A percentile compares a stretch with the other conserved stretches of the same genome.
Conservation (phyloP, 768 basidiomycete genomes). For the Floccularia luteovirens region DNA sequence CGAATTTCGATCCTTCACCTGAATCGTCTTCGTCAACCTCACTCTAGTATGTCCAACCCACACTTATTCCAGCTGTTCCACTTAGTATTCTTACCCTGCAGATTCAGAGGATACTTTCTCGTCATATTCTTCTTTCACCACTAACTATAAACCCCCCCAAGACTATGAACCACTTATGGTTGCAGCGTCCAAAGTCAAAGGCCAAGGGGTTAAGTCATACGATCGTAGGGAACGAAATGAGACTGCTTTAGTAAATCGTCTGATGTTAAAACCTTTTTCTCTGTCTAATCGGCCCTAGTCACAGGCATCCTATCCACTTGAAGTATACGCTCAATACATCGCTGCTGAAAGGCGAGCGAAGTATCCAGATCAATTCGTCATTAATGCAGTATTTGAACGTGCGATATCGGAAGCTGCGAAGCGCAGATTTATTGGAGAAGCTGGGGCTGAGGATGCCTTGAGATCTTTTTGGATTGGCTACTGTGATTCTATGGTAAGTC, state of each 20-base stretch:
- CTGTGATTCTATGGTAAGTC: slow-evolving; percentile 57
- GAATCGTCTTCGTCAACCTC: slow-evolving; percentile 67
- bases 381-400: slow-evolving; percentile 62
- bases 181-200: slow-evolving; percentile 65
- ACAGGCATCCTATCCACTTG: slow-evolving; percentile 37
- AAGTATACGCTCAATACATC: slow-evolving; percentile 57
- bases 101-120: slow-evolving; percentile 78
- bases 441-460: slow-evolving; percentile 49
- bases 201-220: slow-evolving; percentile 50
- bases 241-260: slow-evolving; percentile 41
- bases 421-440: slow-evolving; percentile 44
- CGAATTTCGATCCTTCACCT: slow-evolving; percentile 53
- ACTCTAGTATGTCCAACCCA: slow-evolving; percentile 46
- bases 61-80: neutral
- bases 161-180: slow-evolving; percentile 77
- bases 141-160: slow-evolving; percentile 61
- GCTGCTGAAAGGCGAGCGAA: slow-evolving; percentile 54
- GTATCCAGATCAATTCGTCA: slow-evolving; percentile 48
- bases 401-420: slow-evolving; percentile 68
- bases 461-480: slow-evolving; percentile 70
- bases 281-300: slow-evolving; percentile 15
- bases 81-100: slow-evolving; percentile 18
- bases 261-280: neutral
- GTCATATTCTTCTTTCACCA: slow-evolving; percentile 85
- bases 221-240: slow-evolving; percentile 61